Evolutionary conservation across 2,329 filamentous ascomycete species (phyloP).

Genomic region (Fusarium pilosicola): DNA sequence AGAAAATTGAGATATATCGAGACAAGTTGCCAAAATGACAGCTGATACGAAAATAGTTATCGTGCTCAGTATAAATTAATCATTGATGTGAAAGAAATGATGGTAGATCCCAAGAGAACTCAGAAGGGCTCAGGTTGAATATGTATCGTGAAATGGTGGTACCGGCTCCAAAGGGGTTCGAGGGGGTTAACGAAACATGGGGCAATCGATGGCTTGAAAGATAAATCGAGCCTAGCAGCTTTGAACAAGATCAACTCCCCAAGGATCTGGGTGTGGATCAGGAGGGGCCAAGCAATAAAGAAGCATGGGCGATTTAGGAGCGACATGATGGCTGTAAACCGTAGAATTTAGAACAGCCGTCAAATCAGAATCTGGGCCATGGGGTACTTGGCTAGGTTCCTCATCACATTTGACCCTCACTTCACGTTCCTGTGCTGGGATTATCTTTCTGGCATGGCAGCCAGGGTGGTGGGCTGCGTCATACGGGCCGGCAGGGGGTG

Average conservation of each 20-base stretch:
- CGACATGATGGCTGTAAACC: constrained; percentile 45
- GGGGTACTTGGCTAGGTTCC: constrained; percentile 22
- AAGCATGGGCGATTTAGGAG: constrained; percentile 42
- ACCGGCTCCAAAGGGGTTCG: constrained; percentile 39
- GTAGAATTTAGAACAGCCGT: constrained; percentile 48
- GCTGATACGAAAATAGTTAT: neutral
- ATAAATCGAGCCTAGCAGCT: constrained; percentile 51
- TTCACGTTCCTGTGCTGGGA: constrained; percentile 38
- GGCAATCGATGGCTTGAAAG: constrained; percentile 49
- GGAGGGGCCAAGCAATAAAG: constrained; percentile 44
- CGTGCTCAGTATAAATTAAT: neutral
- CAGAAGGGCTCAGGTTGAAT: constrained; percentile 43
- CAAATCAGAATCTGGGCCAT: constrained; percentile 39
- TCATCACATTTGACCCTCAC: constrained; percentile 37
- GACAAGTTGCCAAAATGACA: neutral
- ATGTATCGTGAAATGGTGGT: constrained; percentile 46
- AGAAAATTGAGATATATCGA: neutral
- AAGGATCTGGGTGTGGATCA: constrained; percentile 53
- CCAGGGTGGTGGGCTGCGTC: constrained; percentile 45
- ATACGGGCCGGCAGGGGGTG: constrained; percentile 49
- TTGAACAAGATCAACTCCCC: constrained; percentile 49
- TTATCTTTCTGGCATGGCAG: constrained; percentile 42
- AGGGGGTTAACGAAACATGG: constrained; percentile 49
- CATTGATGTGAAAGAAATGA: neutral
- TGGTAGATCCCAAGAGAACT: constrained; percentile 1